Evolutionary conservation across 805 yeast species (phyloP), one percentile per base, ranked within the genome.

Genomic region (Wickerhamomyces kurtzmanii): DNA sequence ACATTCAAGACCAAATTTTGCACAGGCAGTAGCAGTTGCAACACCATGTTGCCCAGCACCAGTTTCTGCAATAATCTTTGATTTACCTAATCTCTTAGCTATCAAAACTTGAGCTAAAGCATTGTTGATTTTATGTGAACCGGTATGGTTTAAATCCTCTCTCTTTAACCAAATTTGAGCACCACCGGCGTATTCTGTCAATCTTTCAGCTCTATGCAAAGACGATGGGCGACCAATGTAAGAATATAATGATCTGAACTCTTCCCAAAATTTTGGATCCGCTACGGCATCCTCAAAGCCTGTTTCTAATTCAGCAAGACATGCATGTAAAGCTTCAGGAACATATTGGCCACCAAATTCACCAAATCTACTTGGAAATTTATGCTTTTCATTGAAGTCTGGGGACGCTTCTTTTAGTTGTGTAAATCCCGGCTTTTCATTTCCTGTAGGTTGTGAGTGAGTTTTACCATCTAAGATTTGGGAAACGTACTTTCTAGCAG

Each of bases 341-440:
- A 91, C 98, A 50, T 85, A 91, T 62, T 91, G 98, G 34, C 99
- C 99, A 53, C 99, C 99, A 50, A 85, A 93, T 27, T 75, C 86
- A 47, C 97, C 99, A 45, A 89, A 89, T 37, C 80, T 68, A 32
- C 89, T 79, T 40, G 75, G 69, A 50, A 70, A 81, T 37, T 72
- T 69, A 49, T 81, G 91, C 5, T 38, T 34, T 52, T 80, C 91
- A 32, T 63, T 63, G 37, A 71, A 68, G 6, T 49, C 47, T 7
- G 45, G 33, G 13, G 41, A 42, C 12, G 45, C 43, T 11, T 42
- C 32, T 23, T 62, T 57, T 7, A 57, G 40, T 11, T 60, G 54
- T 10, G 48, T 40, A 23, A 62, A 55, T 28, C 57, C 62, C 27
- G 50, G 59, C n/a, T 38, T 31, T 2, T 54, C 39, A 21, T 30